Conservation (phyloP, 495 filamentous ascomycete species). For the Viridothelium virens region DNA sequence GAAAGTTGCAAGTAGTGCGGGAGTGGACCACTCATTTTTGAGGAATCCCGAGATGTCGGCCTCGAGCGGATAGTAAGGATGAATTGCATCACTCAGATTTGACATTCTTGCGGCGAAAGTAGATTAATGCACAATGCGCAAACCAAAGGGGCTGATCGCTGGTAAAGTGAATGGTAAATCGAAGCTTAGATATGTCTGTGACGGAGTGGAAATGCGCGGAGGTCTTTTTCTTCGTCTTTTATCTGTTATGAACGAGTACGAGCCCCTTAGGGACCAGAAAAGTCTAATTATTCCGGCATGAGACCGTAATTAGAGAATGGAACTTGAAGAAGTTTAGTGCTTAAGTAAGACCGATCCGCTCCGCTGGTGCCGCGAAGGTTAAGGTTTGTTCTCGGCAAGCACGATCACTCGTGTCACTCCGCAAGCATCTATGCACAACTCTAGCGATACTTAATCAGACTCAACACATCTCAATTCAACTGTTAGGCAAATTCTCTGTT, state of each 20-base stretch:
- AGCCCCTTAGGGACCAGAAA: background rate
- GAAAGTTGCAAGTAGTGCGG: slow-evolving; percentile 44
- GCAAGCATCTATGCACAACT: too few species aligned
- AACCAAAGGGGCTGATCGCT: background rate
- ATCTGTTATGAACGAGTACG: background rate
- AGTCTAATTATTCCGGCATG: background rate
- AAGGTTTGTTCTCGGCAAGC: too few species aligned
- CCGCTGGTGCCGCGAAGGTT: background rate
- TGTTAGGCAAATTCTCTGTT: too few species aligned
- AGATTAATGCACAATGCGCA: background rate
- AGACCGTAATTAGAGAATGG: background rate
- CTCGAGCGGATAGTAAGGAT: slow-evolving; percentile 67
- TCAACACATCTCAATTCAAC: too few species aligned
- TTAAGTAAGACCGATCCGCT: background rate
- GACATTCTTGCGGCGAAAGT: background rate
- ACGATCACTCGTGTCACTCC: too few species aligned
- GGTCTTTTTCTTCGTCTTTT: background rate
- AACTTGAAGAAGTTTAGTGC: background rate
- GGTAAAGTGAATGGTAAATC: background rate
- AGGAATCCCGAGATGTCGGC: slow-evolving; percentile 54
- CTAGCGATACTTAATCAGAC: too few species aligned
- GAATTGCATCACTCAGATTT: slow-evolving; percentile 24
- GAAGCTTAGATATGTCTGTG: background rate
- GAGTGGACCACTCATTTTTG: slow-evolving; percentile 47
- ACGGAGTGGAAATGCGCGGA: background rate